Conservation (phyloP, 2,329 filamentous ascomycete species). For the Parafenestella ontariensis region DNA sequence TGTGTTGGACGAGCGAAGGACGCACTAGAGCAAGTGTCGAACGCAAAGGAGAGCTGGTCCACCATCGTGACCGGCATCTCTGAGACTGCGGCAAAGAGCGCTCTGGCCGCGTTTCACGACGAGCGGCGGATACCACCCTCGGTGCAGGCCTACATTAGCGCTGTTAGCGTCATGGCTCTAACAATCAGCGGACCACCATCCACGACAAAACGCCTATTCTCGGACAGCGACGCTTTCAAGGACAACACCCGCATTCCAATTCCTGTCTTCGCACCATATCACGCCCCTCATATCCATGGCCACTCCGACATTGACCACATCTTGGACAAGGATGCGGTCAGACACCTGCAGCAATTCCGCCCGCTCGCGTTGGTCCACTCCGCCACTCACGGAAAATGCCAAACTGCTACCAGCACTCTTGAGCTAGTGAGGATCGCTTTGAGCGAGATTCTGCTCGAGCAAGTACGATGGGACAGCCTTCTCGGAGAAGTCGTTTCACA, state of each 20-base stretch:
- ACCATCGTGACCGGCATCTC: constrained; percentile 67
- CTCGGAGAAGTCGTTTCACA: constrained; percentile 57
- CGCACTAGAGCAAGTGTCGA: constrained; percentile 59
- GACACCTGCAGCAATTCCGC: constrained; percentile 52
- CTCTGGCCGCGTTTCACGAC: constrained; percentile 65
- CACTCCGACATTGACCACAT: constrained; percentile 61
- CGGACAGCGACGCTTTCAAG: constrained; percentile 56
- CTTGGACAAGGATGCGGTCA: constrained; percentile 50
- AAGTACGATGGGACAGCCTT: constrained; percentile 59
- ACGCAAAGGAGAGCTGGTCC: constrained; percentile 70
- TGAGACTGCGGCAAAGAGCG: constrained; percentile 59
- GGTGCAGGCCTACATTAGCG: constrained; percentile 64
- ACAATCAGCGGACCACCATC: constrained; percentile 66
- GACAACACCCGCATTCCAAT: constrained; percentile 60
- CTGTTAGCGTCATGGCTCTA: constrained; percentile 64
- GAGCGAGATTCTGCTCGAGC: constrained; percentile 55
- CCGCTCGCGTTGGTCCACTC: constrained; percentile 57
- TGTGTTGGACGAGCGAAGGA: constrained; percentile 52
- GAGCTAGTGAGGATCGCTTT: constrained; percentile 55
- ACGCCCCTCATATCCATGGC: constrained; percentile 63
- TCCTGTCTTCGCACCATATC: constrained; percentile 65
- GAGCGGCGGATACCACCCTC: constrained; percentile 59
- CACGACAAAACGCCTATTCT: constrained; percentile 60
- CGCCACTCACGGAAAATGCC: constrained; percentile 54
- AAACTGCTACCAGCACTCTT: constrained; percentile 54